A percentile compares a stretch with the other conserved stretches of the same genome.
These are phyloP conservation scores for Cadophora luteo-olivacea DNA, from an alignment of 2,329 filamentous ascomycete genomes.

Conservation along the genomic window DNA sequence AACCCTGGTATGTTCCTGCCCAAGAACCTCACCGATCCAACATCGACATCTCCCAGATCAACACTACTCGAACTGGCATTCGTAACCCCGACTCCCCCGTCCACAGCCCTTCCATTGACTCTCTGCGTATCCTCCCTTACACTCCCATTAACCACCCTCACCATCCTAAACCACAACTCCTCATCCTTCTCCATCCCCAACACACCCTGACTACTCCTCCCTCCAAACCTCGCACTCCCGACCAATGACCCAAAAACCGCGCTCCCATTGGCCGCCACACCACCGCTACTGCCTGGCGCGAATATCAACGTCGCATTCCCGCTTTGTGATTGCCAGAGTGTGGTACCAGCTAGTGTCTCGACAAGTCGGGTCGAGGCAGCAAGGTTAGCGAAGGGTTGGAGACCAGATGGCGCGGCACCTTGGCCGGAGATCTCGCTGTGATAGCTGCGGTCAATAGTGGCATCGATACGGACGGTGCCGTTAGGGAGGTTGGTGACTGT, in stretches of 20 bases:
- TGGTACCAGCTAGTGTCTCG: conserved; percentile 45
- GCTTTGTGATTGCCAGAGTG: conserved; percentile 57
- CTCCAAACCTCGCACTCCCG: conserved; percentile 59
- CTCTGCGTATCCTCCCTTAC: conserved; percentile 54
- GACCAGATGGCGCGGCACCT: conserved; percentile 48
- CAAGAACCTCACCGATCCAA: neutral
- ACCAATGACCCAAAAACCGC: conserved; percentile 57
- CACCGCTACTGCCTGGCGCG: conserved; percentile 46
- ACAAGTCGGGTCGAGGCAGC: conserved; percentile 32
- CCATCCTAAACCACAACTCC: conserved; percentile 62
- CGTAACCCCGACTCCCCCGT: neutral
- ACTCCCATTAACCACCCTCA: conserved; percentile 59
- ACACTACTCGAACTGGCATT: neutral
- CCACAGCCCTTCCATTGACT: conserved; percentile 36
- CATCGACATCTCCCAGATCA: neutral
- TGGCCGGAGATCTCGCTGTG: conserved; percentile 49
- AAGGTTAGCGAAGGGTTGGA: conserved; percentile 48
- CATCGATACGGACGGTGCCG: conserved; percentile 16
- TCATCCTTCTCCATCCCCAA: conserved; percentile 34
- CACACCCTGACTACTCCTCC: conserved; percentile 46
- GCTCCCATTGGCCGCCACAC: conserved; percentile 49
- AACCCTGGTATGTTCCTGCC: neutral
- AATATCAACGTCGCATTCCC: conserved; percentile 62
- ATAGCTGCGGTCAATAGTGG: conserved; percentile 13
- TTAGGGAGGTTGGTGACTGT: conserved; percentile 14